Conservation (phyloP, 164 flowering plant genomes). For the Annona squamosa region DNA sequence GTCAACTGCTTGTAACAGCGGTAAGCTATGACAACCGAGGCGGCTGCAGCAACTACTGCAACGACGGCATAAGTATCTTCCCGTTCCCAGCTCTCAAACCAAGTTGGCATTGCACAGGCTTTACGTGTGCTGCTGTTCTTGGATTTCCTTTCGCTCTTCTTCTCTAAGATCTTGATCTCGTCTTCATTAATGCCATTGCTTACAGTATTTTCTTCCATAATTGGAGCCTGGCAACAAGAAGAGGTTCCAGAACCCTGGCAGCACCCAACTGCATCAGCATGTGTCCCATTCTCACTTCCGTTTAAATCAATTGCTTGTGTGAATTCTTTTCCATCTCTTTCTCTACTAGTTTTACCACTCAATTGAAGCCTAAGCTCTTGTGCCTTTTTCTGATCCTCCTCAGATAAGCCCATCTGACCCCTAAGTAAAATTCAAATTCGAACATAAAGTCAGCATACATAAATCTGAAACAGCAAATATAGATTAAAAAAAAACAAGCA, state of each 20-base stretch:
- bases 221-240: conserved; percentile 53
- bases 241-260: conserved; percentile 51
- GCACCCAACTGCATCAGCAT: conserved; percentile 28
- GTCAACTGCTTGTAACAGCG: conserved; percentile 57
- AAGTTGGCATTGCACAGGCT: conserved; percentile 58
- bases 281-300: conserved; percentile 21
- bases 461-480: neutral
- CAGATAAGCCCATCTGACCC: conserved; percentile 97
- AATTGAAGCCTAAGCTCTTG: conserved; percentile 49
- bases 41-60: conserved; percentile 68
- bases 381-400: conserved; percentile 64
- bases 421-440: conserved; percentile 26
- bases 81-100: conserved; percentile 84
- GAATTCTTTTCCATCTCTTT: conserved; percentile 21
- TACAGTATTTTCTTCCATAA: conserved; percentile 13
- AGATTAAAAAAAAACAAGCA: neutral
- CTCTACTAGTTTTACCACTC: conserved; percentile 23
- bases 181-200: conserved; percentile 11
- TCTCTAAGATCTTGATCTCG: conserved; percentile 6
- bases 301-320: conserved; percentile 12
- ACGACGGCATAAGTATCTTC: conserved; percentile 89
- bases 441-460: neutral
- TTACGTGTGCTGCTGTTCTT: conserved; percentile 32
- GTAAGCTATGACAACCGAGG: conserved; percentile 66
- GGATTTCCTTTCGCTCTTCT: conserved; percentile 24